Percentiles rank a stretch among this genome's conserved stretches.
phyloP scores from a whole-genome alignment of 495 filamentous ascomycete species.

The Neurospora discreta region DNA sequence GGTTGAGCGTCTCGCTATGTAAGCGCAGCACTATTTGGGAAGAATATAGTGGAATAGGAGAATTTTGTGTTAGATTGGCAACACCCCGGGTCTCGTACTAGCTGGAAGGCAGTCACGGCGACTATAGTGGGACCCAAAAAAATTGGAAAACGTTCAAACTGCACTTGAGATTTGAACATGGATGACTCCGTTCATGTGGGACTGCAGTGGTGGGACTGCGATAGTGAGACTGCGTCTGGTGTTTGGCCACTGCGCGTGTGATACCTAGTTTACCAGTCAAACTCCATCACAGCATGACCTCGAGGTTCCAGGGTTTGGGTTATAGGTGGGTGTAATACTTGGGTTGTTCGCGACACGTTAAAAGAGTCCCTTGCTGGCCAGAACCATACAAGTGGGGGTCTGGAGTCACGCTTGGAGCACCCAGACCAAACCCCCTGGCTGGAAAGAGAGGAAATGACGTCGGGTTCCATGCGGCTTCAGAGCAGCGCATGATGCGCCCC shows the following conservation, averaged over 20 bases:
- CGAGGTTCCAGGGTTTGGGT: background rate
- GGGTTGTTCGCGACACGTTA: background rate
- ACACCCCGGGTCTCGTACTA: background rate
- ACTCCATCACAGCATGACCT: background rate
- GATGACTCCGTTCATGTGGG: background rate
- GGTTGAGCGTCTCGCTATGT: slow-evolving; percentile 95
- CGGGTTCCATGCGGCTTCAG: background rate
- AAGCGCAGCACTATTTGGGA: slow-evolving; percentile 17
- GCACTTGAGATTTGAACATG: background rate
- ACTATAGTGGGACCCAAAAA: background rate
- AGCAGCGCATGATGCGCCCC: slow-evolving; percentile 3
- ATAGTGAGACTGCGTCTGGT: background rate
- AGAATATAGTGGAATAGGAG: background rate
- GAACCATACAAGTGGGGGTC: background rate
- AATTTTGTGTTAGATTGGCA: background rate
- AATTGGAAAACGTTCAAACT: background rate
- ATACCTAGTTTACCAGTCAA: background rate
- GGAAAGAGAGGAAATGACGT: slow-evolving; percentile 8
- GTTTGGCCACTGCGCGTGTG: background rate
- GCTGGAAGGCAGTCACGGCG: background rate
- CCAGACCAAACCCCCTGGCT: background rate
- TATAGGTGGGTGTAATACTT: background rate
- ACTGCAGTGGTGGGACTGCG: background rate
- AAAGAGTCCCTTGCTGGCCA: background rate
- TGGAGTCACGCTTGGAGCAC: background rate